Evolutionary conservation across 208 protist species (phyloP), one percentile per base, ranked within the genome.

Genomic region (Strigomonas oncopelti): DNA sequence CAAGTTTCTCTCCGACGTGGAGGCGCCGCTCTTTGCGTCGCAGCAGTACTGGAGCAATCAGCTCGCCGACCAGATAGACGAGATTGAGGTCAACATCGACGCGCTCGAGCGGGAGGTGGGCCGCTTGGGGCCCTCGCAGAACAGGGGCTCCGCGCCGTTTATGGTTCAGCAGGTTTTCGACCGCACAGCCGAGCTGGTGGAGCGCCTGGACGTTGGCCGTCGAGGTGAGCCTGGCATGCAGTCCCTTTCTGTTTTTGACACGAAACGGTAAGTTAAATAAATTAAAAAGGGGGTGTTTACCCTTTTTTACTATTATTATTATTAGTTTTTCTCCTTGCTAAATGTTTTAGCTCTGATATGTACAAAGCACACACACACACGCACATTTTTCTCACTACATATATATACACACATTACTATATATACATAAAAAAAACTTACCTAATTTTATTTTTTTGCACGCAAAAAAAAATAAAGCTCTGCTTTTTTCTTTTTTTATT

Each of bases 161-260:
- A 32, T 31, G 18, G 60, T 64, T 5, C 60, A 31, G n/a, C 60
- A 64, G 22, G 60, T 64, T 5, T 54, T 46, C 1, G 20, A 22
- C 7, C 31, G 38, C 13, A 27, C 60, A 67, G 5, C 72, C 87
- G 45, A 90, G 86, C 54, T 57, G 55, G 38, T 63, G 84, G 14
- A 67, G 51, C 13, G 22, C 8, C 45, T 68, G 72, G n/a, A 65
- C 90, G 48, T 27, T 84, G 28, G 55, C 53, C 38, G 51, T 48
- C 13, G 27, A 28, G 14, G 5, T 27, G 46, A 58, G 54, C 25
- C 28, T 18, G 57, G 57, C n/a, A 45, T 36, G 31, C n/a, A 36
- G 4, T 5, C n/a, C 5, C 29, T 18, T 4, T 25, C 32, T 36
- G 31, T 28, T 61, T 3, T 25, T 2, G 24, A 32, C 16, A 13